phyloP scores from a whole-genome alignment of 768 basidiomycete species.

The Rhodotorula paludigena region DNA sequence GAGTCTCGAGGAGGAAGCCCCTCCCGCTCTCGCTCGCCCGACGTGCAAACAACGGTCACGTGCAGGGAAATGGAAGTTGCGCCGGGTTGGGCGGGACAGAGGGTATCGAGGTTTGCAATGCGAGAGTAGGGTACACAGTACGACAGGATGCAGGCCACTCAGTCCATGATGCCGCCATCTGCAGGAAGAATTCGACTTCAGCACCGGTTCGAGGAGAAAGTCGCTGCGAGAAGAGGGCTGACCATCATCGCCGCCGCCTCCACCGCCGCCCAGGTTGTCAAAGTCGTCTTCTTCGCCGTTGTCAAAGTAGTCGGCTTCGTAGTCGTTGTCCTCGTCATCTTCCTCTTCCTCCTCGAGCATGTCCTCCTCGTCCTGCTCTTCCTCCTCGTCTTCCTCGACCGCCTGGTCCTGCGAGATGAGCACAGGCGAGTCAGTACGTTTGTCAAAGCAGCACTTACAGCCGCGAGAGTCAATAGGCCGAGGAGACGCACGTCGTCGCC shows the following conservation, averaged over 20 bases:
- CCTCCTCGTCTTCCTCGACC: conserved; percentile 1
- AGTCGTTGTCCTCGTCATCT: conserved; percentile 38
- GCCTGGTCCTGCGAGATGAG: conserved; percentile 4
- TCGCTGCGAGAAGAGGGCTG: neutral
- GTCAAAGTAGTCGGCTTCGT: conserved; percentile 40
- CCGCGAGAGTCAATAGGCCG: neutral
- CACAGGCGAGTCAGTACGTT: neutral
- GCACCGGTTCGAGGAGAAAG: neutral
- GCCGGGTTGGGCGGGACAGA: too few relatives aligned
- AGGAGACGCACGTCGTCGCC: conserved; percentile 31
- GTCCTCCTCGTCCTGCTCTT: conserved; percentile 19
- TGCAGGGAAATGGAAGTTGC: too few relatives aligned
- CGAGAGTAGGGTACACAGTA: too few relatives aligned
- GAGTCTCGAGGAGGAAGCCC: neutral
- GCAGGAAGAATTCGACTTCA: neutral
- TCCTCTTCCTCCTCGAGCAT: conserved; percentile 32
- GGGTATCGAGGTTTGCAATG: neutral
- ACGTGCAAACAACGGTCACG: neutral
- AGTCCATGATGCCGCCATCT: conserved; percentile 20
- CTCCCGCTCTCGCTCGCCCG: neutral
- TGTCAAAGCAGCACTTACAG: too few relatives aligned
- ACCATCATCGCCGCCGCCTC: conserved; percentile 37
- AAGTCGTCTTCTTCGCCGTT: conserved; percentile 37
- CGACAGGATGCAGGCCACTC: neutral
- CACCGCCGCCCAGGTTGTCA: conserved; percentile 24